Conservation (phyloP, 441 rosid genomes). For the Theobroma grandiflorum region DNA sequence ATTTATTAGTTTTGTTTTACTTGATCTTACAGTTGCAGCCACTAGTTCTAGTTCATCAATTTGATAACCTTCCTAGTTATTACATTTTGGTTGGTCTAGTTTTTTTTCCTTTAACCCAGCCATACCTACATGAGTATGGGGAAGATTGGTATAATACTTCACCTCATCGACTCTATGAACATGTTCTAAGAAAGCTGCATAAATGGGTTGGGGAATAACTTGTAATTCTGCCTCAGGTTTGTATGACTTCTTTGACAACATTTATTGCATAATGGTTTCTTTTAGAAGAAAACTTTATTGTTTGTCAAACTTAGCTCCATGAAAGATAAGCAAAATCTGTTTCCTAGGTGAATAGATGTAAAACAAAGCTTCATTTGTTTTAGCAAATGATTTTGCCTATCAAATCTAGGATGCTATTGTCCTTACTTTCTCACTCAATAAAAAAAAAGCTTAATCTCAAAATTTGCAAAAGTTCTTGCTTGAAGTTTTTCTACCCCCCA, state of each 20-base stretch:
- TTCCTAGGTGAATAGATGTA: not conserved
- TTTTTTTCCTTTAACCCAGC: constrained; percentile 81
- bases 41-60: constrained; percentile 85
- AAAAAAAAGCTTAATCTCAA: too few relatives aligned
- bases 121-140: constrained; percentile 87
- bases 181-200: constrained; percentile 76
- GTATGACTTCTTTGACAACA: constrained; percentile 26
- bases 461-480: not conserved
- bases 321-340: not conserved
- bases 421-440: not conserved
- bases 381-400: not conserved
- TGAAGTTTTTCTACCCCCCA: not conserved
- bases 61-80: constrained; percentile 83
- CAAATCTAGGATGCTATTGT: constrained; percentile 16
- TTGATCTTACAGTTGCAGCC: constrained; percentile 71
- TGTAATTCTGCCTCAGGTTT: constrained; percentile 87
- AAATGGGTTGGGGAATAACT: constrained; percentile 75
- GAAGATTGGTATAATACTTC: constrained; percentile 92
- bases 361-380: constrained; percentile 8
- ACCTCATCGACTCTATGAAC: constrained; percentile 79
- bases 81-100: constrained; percentile 87
- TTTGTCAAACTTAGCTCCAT: not conserved
- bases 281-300: not conserved
- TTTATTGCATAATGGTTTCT: not conserved
- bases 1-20: not conserved